Percentiles rank a stretch among this genome's conserved stretches.
Conservation (phyloP, 257 asterid species). For the Solanum commersonii region DNA sequence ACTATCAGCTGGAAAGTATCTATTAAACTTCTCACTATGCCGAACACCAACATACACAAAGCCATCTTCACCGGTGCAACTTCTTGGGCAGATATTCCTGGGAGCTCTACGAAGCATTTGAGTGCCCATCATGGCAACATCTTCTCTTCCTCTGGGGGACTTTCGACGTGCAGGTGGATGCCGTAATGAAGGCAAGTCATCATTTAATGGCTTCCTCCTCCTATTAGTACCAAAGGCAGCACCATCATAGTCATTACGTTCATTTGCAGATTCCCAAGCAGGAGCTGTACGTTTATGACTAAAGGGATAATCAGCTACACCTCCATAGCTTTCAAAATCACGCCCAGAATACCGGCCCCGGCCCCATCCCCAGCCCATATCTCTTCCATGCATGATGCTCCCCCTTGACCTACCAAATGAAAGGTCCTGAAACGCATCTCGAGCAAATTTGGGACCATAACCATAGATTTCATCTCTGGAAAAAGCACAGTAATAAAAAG, state of each 20-base stretch:
- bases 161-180: conserved; percentile 44
- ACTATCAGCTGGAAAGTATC: conserved; percentile 41
- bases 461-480: conserved; percentile 51
- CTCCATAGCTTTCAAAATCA: conserved; percentile 37
- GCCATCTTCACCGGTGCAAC: conserved; percentile 26
- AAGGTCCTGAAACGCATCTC: conserved; percentile 40
- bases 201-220: conserved; percentile 41
- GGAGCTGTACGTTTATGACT: conserved; percentile 40
- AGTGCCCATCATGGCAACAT: conserved; percentile 23
- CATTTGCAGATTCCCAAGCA: conserved; percentile 31
- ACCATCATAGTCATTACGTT: conserved; percentile 32
- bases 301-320: conserved; percentile 36
- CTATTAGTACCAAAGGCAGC: conserved; percentile 12
- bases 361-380: conserved; percentile 15
- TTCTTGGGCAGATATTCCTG: conserved; percentile 44
- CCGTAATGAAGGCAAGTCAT: conserved; percentile 37
- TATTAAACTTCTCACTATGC: conserved; percentile 37
- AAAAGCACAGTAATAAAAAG: conserved; percentile 14
- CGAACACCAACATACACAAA: conserved; percentile 25
- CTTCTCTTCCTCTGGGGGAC: conserved; percentile 54
- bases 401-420: conserved; percentile 42
- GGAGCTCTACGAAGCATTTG: conserved; percentile 43
- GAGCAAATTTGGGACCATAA: conserved; percentile 43
- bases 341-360: conserved; percentile 36
- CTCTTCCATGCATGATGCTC: conserved; percentile 51